These are phyloP conservation scores for Flaveria bidentis DNA, from an alignment of 129 eudicot genomes.

Conservation along the genomic window DNA sequence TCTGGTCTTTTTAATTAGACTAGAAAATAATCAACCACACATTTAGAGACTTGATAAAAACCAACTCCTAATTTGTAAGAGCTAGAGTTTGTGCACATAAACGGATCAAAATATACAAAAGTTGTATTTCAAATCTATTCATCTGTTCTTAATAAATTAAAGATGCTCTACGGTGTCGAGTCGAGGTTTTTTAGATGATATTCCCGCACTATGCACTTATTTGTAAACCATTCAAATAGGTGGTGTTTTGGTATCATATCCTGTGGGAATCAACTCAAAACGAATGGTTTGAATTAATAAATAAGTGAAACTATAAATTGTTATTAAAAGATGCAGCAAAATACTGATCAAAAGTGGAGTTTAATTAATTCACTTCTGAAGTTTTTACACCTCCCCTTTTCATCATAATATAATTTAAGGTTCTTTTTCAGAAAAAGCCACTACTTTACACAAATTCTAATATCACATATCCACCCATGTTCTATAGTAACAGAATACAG, in stretches of 20 bases:
- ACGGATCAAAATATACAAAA: no score
- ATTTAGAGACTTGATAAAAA: no score
- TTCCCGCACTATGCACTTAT: not conserved
- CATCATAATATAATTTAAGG: constrained; percentile 3
- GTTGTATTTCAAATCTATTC: no score
- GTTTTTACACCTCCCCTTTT: constrained; percentile 31
- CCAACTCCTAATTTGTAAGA: no score
- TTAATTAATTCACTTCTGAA: constrained; percentile 17
- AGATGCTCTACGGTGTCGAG: constrained; percentile 25
- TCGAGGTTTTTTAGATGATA: not conserved
- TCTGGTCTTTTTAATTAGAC: no score
- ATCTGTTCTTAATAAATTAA: not conserved
- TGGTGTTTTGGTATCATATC: constrained; percentile 21
- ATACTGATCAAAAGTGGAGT: constrained; percentile 20
- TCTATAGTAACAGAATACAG: constrained; percentile 23
- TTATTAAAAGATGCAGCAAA: constrained; percentile 20
- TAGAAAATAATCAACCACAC: no score
- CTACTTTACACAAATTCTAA: constrained; percentile 25
- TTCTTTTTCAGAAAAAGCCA: constrained; percentile 24
- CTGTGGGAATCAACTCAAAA: constrained; percentile 18
- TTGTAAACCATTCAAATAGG: constrained; percentile 29
- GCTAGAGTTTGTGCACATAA: no score
- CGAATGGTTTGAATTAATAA: not conserved
- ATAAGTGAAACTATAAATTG: not conserved
- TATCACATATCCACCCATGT: constrained; percentile 34